phyloP scores from a whole-genome alignment of 331 rosid species.

The Arachis monticola region DNA sequence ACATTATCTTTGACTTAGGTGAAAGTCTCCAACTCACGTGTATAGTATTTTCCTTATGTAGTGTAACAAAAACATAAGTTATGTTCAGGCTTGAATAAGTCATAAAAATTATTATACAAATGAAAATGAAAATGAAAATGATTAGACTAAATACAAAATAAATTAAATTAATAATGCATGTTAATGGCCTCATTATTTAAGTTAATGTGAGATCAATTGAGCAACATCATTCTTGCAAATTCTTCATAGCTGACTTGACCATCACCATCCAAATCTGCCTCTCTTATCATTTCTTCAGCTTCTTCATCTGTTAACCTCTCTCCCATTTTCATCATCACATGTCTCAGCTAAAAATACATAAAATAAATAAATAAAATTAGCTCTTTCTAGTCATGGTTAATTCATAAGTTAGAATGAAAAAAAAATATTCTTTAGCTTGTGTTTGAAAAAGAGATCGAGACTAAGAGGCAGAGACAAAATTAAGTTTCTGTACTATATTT shows the following conservation, averaged over 20 bases:
- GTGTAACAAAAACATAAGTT: too few relatives aligned
- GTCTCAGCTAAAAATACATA: conserved; percentile 60
- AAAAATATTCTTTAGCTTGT: not conserved
- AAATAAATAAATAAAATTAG: not conserved
- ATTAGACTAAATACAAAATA: too few relatives aligned
- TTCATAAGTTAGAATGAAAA: not conserved
- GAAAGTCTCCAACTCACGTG: too few relatives aligned
- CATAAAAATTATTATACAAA: too few relatives aligned
- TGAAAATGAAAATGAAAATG: too few relatives aligned
- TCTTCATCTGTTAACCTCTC: conserved; percentile 89
- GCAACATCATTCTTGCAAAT: conserved; percentile 73
- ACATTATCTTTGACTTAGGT: too few relatives aligned
- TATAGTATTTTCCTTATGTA: too few relatives aligned
- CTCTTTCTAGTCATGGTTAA: not conserved
- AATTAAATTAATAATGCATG: too few relatives aligned
- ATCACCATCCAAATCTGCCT: conserved; percentile 91
- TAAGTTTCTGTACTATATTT: too few relatives aligned
- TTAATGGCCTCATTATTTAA: too few relatives aligned
- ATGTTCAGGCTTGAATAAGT: not conserved
- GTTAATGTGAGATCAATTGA: not conserved
- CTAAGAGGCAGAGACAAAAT: too few relatives aligned
- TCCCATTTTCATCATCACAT: conserved; percentile 86
- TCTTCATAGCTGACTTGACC: conserved; percentile 93
- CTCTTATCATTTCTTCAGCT: conserved; percentile 87
- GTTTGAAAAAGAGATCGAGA: too few relatives aligned